Base-by-base conservation (phyloP, 2,329 filamentous ascomycete genomes). In the Colletotrichum siamense region DNA sequence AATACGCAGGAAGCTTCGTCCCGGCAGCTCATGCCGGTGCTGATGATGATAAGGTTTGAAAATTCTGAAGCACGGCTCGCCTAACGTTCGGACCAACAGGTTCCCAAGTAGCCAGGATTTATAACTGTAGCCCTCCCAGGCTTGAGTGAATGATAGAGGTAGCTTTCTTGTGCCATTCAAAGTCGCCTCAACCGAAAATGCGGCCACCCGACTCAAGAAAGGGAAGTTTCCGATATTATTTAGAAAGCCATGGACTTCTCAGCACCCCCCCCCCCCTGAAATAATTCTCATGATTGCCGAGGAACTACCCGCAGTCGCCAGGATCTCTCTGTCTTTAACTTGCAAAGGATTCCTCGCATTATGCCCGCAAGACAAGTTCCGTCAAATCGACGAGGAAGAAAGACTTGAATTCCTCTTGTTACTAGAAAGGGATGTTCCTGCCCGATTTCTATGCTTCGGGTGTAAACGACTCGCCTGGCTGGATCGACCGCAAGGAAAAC, bases 381-480 rank as follows among this genome's bases (percentile, higher is more conserved):
- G 1, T n/a, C 39, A 44, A n/a, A 44, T n/a, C 2, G 39, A 44
- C 0, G 2, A 3, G 16, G 5, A 44, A n/a, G 16, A 44, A n/a
- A 3, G 8, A n/a, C 39, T 44, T 6, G 8, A 6, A 9, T 16
- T 44, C 39, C 16, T 44, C 39, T n/a, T 44, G 1, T 3, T 44
- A n/a, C 39, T 44, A n/a, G 18, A 44, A 44, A 44, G 18, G 16
- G 39, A 44, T n/a, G 8, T n/a, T 44, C 8, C 39, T 6, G 39
- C 39, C 18, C 39, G 5, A 44, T 44, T 44, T n/a, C 5, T 44
- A 44, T 44, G 39, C 16, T 44, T 44, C 16, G 0, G 36, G 5
- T 44, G 36, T n/a, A 44, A 44, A 3, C 0, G 0, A 2, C 36
- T 44, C 0, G 36, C 0, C 0, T 44, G 0, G 36, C 36, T 44